Evolutionary conservation across 352 stramenopile species (phyloP), one percentile per base, ranked within the genome.

Genomic region (Phytopythium sindhum): DNA sequence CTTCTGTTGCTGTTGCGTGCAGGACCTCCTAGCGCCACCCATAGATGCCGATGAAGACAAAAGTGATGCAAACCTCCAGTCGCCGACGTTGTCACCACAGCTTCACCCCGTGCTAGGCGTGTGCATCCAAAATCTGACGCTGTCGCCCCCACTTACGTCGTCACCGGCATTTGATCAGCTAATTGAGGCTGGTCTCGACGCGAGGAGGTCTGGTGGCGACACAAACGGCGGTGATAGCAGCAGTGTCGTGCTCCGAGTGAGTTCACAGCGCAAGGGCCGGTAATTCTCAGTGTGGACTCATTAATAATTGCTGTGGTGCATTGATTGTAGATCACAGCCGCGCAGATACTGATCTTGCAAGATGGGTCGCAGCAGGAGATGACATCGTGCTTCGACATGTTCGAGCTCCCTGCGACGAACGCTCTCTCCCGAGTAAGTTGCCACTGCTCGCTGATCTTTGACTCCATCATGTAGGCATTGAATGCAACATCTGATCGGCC

Each of bases 361-460:
- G 70, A 86, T 1, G 64, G 61, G 1, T 58, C 69, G 37, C 55
- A 63, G 10, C 75, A 86, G 61, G 72, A 82, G 28, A 60, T 86
- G 28, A 12, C 72, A 11, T 90, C 79, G 2, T 69, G 62, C 2
- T 64, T 89, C 6, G 68, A 83, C 23, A 23, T 89, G 2, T 61
- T 86, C 1, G 77, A 90, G 42, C 42, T 83, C 4, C 78, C 79
- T 15, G 63, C 75, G 15, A 81, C 75, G 14, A 70, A 90, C 44
- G 74, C 73, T 23, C 76, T 90, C n/a, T 56, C 67, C 3, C 66
- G 73, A 31, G 81, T 85, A 60, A 23, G 74, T 69, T 29, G 23
- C 10, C 1, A 45, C 21, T 69, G 26, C 19, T 41, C 17, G 9
- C 21, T 29, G 19, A 8, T 28, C 9, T 12, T 33, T 44, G 7